These are phyloP conservation scores for Gossypium sturtianum DNA, from an alignment of 345 rosid genomes.

Conservation along the genomic window DNA sequence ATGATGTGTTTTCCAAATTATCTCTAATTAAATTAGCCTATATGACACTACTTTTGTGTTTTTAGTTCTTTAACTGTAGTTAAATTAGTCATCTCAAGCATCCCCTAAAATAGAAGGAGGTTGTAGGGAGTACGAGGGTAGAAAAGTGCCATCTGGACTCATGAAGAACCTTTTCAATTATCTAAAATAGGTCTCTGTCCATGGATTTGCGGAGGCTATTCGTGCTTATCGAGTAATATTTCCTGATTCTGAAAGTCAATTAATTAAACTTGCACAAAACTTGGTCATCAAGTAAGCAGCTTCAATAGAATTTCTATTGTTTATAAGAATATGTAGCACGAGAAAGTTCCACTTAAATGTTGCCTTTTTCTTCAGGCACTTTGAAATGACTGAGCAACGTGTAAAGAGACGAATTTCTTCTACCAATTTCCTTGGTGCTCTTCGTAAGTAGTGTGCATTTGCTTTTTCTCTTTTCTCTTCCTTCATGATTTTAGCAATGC, in stretches of 20 bases:
- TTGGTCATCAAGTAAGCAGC: conserved; percentile 56
- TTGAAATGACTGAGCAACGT: conserved; percentile 51
- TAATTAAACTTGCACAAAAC: conserved; percentile 64
- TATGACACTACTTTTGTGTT: not conserved
- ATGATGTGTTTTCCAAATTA: not conserved
- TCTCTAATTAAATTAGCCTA: not conserved
- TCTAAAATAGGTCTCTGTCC: conserved; percentile 61
- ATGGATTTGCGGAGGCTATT: conserved; percentile 83
- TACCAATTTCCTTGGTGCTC: conserved; percentile 45
- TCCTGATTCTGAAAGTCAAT: conserved; percentile 85
- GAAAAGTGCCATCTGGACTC: conserved; percentile 4
- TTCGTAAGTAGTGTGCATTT: conserved; percentile 49
- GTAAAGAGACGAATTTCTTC: conserved; percentile 53
- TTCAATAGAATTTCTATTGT: not conserved
- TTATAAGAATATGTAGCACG: not conserved
- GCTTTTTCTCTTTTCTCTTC: conserved; percentile 7
- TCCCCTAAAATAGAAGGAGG: not conserved
- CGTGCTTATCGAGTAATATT: conserved; percentile 88
- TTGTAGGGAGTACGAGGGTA: not conserved
- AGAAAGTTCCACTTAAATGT: not conserved
- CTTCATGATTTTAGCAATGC: not conserved
- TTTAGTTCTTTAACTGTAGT: not conserved
- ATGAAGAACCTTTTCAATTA: conserved; percentile 6
- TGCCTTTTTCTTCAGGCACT: conserved; percentile 48
- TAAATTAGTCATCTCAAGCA: not conserved